Percentiles rank a stretch among this genome's conserved stretches.
These are phyloP conservation scores for Lojkania enalia DNA, from an alignment of 2,329 filamentous ascomycete species.

Conservation along the genomic window DNA sequence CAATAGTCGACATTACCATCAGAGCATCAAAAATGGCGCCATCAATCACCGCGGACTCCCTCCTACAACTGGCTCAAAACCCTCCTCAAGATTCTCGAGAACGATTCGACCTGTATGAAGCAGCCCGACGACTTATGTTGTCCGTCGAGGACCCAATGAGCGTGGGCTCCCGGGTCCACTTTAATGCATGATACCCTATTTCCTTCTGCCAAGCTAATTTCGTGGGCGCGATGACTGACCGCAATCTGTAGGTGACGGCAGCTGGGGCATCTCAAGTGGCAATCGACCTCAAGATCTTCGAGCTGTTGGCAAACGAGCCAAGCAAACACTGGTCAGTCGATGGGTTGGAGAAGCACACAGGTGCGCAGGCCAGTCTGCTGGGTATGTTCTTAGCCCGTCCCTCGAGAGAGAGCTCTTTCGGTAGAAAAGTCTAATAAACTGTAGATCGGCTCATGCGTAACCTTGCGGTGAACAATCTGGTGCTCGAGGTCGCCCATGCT, in stretches of 20 bases:
- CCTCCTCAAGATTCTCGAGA: conserved; percentile 9
- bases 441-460: conserved; percentile 9
- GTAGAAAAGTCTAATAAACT: conserved; percentile 5
- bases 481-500: conserved; percentile 5
- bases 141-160: conserved; percentile 9
- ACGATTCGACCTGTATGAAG: conserved; percentile 9
- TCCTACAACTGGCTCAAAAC: conserved; percentile 8
- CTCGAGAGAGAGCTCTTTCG: background rate
- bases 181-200: conserved; percentile 7
- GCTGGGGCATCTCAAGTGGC: conserved; percentile 8
- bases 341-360: conserved; percentile 8
- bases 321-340: conserved; percentile 10
- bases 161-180: conserved; percentile 7
- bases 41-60: conserved; percentile 9
- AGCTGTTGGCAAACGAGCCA: conserved; percentile 7
- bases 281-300: conserved; percentile 10
- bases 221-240: conserved; percentile 2
- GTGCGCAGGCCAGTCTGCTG: conserved; percentile 8
- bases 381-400: conserved; percentile 5
- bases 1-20: conserved; percentile 7
- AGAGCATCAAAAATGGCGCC: conserved; percentile 8
- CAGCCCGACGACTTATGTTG: conserved; percentile 8
- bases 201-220: conserved; percentile 4
- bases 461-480: conserved; percentile 8
- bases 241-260: conserved; percentile 8